phyloP scores from a whole-genome alignment of 148 eudicot genomes.

The Vaccinium corymbosum region DNA sequence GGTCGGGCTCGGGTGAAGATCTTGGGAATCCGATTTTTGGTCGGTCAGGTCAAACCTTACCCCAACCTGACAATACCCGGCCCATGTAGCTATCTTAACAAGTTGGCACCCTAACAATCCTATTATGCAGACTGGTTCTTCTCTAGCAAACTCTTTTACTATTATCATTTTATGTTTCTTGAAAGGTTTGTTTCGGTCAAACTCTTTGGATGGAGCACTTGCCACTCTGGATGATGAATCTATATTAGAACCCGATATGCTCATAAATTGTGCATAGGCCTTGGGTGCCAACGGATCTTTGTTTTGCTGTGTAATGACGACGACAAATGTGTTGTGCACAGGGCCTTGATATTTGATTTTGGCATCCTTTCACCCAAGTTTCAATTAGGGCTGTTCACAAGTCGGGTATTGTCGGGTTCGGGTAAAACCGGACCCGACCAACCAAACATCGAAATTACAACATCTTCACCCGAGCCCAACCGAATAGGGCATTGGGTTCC shows the following conservation, averaged over 20 bases:
- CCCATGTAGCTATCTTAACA: background rate
- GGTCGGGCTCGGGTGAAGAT: no score
- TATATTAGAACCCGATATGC: background rate
- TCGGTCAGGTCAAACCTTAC: no score
- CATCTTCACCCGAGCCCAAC: no score
- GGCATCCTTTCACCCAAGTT: background rate
- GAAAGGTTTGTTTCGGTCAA: background rate
- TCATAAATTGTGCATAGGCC: background rate
- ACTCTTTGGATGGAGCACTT: background rate
- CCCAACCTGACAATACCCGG: no score
- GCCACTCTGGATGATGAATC: background rate
- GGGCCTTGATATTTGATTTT: background rate
- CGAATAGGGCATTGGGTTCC: no score
- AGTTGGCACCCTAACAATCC: background rate
- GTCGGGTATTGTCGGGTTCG: no score
- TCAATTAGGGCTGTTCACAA: no score
- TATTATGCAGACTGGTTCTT: background rate
- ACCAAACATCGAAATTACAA: no score
- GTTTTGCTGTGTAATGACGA: background rate
- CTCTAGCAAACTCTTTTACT: background rate
- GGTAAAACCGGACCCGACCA: no score
- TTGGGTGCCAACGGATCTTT: background rate
- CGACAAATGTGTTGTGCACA: background rate
- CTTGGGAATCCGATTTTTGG: no score
- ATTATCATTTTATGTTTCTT: background rate